Evolutionary conservation across 2,329 filamentous ascomycete species (phyloP), one percentile per base, ranked within the genome.

Genomic region (Myriosclerotinia scirpicola): DNA sequence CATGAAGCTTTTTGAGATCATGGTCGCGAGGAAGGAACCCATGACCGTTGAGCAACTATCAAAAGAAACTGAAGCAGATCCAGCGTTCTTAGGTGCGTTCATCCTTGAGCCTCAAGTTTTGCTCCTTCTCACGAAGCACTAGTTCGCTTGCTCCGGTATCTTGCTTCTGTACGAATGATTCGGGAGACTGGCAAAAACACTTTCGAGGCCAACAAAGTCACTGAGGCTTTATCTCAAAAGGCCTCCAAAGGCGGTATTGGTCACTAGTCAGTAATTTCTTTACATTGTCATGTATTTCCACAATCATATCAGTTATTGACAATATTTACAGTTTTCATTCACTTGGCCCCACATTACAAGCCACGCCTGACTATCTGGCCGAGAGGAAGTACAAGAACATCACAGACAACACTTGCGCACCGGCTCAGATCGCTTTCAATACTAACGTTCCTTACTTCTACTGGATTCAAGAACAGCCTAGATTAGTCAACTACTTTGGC

Each of bases 141-240:
- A 65, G 54, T n/a, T 15, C 54, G 64, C 7, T 42, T 65, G 6
- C 46, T 65, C 22, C 42, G 55, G n/a, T 65, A 65, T 38, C 64
- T 65, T 53, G 44, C 64, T 15, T 65, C 64, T 22, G 64, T 65
- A 11, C 22, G 64, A 22, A 60, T 65, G 46, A 54, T 65, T 26
- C 22, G 30, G 38, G 55, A 65, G 38, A 60, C 48, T 46, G 55
- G 64, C 20, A 53, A 53, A 58, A 53, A 65, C 44, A 59, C 22
- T 5, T 65, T 60, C 17, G 42, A 60, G 15, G 44, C 54, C 22
- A 61, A 15, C 54, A 65, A 53, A 17, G 20, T 60, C 2, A 65
- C 64, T 5, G 44, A 53, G 12, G 55, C 38, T 3, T 46, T 65
- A 34, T 22, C 64, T 38, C 54, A 60, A 11, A 59, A 42, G 22